Base-by-base conservation (phyloP, 2,329 filamentous ascomycete genomes). In the Xylaria multiplex region DNA sequence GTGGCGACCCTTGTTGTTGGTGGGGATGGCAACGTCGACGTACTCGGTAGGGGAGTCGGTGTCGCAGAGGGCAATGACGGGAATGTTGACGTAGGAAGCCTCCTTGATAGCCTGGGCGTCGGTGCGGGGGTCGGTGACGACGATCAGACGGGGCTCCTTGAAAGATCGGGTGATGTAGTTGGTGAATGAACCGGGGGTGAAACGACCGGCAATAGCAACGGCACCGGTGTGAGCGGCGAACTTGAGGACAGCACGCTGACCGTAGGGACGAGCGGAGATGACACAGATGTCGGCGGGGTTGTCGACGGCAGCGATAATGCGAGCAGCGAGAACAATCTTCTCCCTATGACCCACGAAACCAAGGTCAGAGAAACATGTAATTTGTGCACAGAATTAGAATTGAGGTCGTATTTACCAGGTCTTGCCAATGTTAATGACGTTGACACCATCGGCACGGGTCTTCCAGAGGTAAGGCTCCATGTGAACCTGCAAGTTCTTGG, bases 91-190 rank as follows among this genome's bases (percentile, higher is more conserved):
- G 86, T 99, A 99, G 81, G 91, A 96, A 82, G 96, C 96, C 89
- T 99, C 96, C 91, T 97, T 98, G 91, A 99, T 99, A 81, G 96
- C 96, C 90, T 99, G 96, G 82, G 96, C 93, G 80, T 99, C 96
- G 87, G 96, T 99, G 85, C 96, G 95, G 79, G 96, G 96, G 84
- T 99, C 96, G 86, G 96, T 99, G 80, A 99, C 96, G 82, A 99
- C 90, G 85, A 99, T 98, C 81, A 99, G 89, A 84, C 96, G 96
- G 81, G 96, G 96, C 89, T 99, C 96, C 91, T 97, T 97, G 93
- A 99, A 99, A 74, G 96, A 98, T 81, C 96, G 95, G 84, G 96
- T 99, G 91, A 99, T 99, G 92, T 99, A 99, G 91, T 99, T 99
- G 89, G 96, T 99, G 91, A 99, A 99, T 85, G 95, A 97, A 92